Evolutionary conservation across 768 basidiomycete genomes (phyloP).

Genomic region (Termitomyces sp.): DNA sequence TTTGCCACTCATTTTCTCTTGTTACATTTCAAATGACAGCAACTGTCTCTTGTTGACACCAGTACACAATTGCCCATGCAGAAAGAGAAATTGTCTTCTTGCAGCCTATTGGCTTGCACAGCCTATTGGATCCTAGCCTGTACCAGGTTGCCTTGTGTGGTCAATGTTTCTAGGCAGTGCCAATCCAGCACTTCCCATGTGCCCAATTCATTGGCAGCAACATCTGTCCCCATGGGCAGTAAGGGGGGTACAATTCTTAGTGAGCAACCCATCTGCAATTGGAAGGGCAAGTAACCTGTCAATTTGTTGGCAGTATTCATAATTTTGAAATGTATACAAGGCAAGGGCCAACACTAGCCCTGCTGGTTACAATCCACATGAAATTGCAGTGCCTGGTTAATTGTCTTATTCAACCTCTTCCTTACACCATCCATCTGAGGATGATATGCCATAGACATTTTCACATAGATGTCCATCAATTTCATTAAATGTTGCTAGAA

Average conservation of each 20-base stretch:
- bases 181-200: too few relatives aligned
- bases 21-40: conserved; percentile 18
- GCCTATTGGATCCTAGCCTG: conserved; percentile 22
- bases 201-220: too few relatives aligned
- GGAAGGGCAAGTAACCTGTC: background rate
- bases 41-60: conserved; percentile 23
- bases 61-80: conserved; percentile 22
- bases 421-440: background rate
- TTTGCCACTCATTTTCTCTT: conserved; percentile 12
- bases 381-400: background rate
- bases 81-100: background rate
- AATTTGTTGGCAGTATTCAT: background rate
- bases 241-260: background rate
- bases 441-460: background rate
- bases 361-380: background rate
- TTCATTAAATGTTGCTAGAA: background rate
- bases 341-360: background rate
- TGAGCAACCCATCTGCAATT: background rate
- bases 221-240: too few relatives aligned
- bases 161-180: background rate
- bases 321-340: background rate
- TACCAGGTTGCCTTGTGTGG: conserved; percentile 13
- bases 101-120: conserved; percentile 12
- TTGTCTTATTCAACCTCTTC: background rate
- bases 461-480: background rate